phyloP scores from a whole-genome alignment of 129 eudicot genomes.

The Pulicaria dysenterica region DNA sequence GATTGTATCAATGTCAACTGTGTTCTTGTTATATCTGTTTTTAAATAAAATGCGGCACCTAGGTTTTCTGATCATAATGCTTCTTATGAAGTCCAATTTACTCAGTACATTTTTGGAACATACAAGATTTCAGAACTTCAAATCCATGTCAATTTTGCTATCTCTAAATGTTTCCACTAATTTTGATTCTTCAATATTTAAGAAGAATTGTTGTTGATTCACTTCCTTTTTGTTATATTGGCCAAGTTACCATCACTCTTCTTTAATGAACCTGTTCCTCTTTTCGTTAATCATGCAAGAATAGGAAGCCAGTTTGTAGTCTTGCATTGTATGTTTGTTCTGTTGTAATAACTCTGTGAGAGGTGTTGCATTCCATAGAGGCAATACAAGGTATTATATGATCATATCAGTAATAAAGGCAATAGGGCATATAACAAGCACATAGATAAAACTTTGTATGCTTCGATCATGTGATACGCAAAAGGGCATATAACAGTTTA shows the following conservation, averaged over 20 bases:
- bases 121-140: not conserved
- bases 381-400: too few relatives aligned
- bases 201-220: conserved; percentile 4
- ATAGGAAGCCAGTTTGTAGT: too few relatives aligned
- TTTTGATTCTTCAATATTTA: not conserved
- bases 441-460: not conserved
- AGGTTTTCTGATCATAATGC: not conserved
- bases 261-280: too few relatives aligned
- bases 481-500: not conserved
- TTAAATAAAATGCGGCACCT: too few relatives aligned
- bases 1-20: not conserved
- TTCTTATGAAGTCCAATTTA: not conserved
- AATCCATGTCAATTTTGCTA: not conserved
- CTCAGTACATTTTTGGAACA: not conserved
- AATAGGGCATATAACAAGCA: not conserved
- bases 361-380: too few relatives aligned
- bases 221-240: too few relatives aligned
- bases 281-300: too few relatives aligned
- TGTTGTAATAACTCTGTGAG: too few relatives aligned
- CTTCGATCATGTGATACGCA: not conserved
- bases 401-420: too few relatives aligned
- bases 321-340: too few relatives aligned
- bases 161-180: not conserved
- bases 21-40: too few relatives aligned
- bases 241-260: not conserved